These are phyloP conservation scores for Decorospora gaudefroyi DNA, from an alignment of 2,329 filamentous ascomycete genomes.

Conservation along the genomic window DNA sequence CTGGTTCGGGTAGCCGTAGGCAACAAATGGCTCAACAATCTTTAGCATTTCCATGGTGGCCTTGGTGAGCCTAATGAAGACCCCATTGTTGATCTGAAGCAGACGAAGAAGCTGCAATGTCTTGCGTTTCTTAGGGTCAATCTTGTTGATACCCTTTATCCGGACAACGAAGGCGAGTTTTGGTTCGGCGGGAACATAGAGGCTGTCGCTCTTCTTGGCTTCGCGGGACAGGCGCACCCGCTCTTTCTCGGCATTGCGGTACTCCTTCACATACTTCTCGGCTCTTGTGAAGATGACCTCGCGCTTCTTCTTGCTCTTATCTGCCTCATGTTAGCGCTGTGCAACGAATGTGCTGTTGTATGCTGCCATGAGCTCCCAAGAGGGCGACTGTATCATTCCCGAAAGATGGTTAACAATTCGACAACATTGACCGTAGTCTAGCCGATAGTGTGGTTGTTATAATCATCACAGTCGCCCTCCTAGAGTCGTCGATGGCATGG, in stretches of 20 bases:
- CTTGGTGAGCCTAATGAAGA: conserved; percentile 98
- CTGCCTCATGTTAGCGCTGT: conserved; percentile 46
- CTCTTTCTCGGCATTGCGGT: conserved; percentile 97
- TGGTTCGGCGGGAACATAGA: conserved; percentile 91
- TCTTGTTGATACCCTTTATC: conserved; percentile 99
- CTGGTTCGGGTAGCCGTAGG: conserved; percentile 99
- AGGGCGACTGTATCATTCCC: conserved; percentile 74
- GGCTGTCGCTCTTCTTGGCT: conserved; percentile 88
- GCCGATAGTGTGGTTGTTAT: conserved; percentile 82
- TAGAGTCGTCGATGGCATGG: conserved; percentile 21
- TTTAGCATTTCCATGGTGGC: conserved; percentile 96
- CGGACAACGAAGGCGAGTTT: conserved; percentile 98
- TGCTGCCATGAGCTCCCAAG: conserved; percentile 26
- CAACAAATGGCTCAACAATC: conserved; percentile 97
- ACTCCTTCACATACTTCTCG: conserved; percentile 99
- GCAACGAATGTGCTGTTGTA: conserved; percentile 5
- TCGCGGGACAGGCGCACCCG: conserved; percentile 90
- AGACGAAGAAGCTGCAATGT: conserved; percentile 99
- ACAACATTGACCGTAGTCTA: conserved; percentile 98
- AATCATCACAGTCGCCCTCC: conserved; percentile 69
- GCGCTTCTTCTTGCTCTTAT: conserved; percentile 99
- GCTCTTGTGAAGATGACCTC: conserved; percentile 99
- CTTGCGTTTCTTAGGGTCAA: conserved; percentile 99
- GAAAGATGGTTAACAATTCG: conserved; percentile 99
- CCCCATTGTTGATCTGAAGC: conserved; percentile 99